Evolutionary conservation across 495 filamentous ascomycete species (phyloP).

Genomic region (Chaetomium fimeti): DNA sequence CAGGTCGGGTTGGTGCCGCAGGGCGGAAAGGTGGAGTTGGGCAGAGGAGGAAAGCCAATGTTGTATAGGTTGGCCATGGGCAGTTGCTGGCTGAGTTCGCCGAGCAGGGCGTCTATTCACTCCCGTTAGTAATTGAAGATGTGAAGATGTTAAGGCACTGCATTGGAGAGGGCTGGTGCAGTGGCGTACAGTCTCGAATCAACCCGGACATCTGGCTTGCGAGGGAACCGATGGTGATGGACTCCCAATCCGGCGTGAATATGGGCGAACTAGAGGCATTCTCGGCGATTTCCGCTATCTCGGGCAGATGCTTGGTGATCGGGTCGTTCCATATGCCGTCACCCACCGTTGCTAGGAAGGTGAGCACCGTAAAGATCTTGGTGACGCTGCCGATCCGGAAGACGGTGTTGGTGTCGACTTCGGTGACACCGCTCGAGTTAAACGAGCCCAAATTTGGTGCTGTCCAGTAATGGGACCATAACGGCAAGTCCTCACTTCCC

Average conservation of each 20-base stretch:
- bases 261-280: constrained; percentile 36
- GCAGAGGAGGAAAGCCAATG: constrained; percentile 40
- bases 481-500: constrained; percentile 38
- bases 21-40: constrained; percentile 45
- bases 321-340: constrained; percentile 42
- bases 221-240: constrained; percentile 55
- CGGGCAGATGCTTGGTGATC: constrained; percentile 54
- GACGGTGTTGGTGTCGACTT: constrained; percentile 45
- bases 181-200: constrained; percentile 46
- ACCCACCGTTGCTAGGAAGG: constrained; percentile 42
- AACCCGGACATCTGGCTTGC: constrained; percentile 55
- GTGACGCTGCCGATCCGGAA: constrained; percentile 52
- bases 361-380: constrained; percentile 50
- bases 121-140: neutral
- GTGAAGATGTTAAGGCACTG: neutral
- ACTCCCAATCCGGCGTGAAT: constrained; percentile 50
- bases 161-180: neutral
- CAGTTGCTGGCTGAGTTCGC: constrained; percentile 42
- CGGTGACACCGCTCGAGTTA: constrained; percentile 41
- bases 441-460: constrained; percentile 41
- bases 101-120: constrained; percentile 40
- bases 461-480: constrained; percentile 51
- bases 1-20: constrained; percentile 44
- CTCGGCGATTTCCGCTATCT: constrained; percentile 44
- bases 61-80: constrained; percentile 26